A percentile compares a stretch with the other conserved stretches of the same genome.
phyloP scores from a whole-genome alignment of 805 yeast genomes.

The Suhomyces tanzawaensis region DNA sequence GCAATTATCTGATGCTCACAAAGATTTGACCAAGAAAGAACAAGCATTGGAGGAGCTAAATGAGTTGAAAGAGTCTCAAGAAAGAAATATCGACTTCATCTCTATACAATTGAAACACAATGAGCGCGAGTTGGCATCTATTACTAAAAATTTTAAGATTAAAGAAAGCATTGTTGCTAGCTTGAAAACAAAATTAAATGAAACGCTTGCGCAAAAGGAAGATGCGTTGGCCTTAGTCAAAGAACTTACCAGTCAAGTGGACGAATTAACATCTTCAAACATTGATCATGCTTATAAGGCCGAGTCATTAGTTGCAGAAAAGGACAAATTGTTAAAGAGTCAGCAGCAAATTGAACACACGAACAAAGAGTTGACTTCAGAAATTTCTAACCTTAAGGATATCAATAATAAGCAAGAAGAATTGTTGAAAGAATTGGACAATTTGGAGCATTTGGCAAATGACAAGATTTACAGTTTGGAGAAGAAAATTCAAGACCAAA shows the following conservation, averaged over 20 bases:
- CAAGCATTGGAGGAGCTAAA: slow-evolving; percentile 5
- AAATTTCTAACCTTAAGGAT: slow-evolving; percentile 15
- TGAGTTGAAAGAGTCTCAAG: slow-evolving; percentile 5
- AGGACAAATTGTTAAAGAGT: slow-evolving; percentile 13
- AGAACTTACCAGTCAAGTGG: slow-evolving; percentile 38
- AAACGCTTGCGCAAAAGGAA: slow-evolving; percentile 40
- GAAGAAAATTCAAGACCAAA: slow-evolving; percentile 8
- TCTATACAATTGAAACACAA: slow-evolving; percentile 25
- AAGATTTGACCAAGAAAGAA: slow-evolving; percentile 6
- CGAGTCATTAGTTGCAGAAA: slow-evolving; percentile 17
- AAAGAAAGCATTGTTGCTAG: slow-evolving; percentile 11
- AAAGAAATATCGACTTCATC: slow-evolving; percentile 11
- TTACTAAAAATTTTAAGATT: slow-evolving; percentile 21
- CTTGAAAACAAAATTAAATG: slow-evolving; percentile 9
- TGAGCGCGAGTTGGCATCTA: slow-evolving; percentile 26
- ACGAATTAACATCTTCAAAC: slow-evolving; percentile 11
- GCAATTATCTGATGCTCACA: slow-evolving; percentile 2
- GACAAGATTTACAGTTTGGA: slow-evolving; percentile 20
- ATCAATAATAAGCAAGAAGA: slow-evolving; percentile 20
- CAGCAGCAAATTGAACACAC: slow-evolving; percentile 4
- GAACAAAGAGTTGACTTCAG: slow-evolving; percentile 9
- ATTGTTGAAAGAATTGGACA: slow-evolving; percentile 23
- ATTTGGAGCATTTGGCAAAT: slow-evolving; percentile 21
- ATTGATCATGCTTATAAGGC: slow-evolving; percentile 13
- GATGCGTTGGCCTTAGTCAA: slow-evolving; percentile 44